Base-by-base conservation (phyloP, 208 protist species). In the Acanthamoeba rhysodes region DNA sequence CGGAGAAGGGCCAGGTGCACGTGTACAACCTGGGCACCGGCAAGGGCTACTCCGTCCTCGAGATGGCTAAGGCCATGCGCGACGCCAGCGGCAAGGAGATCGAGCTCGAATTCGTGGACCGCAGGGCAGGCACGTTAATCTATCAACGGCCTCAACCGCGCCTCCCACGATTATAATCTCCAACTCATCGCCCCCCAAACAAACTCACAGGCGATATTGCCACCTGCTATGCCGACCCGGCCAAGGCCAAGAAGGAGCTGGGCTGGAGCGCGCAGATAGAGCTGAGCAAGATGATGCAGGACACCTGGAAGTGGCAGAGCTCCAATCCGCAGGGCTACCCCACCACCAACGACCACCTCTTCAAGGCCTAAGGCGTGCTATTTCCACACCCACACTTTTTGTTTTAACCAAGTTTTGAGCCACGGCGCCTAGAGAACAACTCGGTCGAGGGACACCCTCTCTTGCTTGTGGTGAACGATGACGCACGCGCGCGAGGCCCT, bases 1-100 rank as follows among this genome's bases (percentile, higher is more conserved):
- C 59, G 20, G n/a, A 50, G 45, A 76, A 37, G 62, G 82, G 53
- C 29, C 76, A 94, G 95, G 96, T 68, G 97, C 95, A 57, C 96
- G 98, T 98, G 53, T 99, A 99, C 97, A 99, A 99, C 97, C 98
- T 99, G 32, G 99, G 99, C 64, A 99, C 98, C 14, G 99, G 99
- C 68, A 97, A 96, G 41, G 99, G 99, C 50, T 98, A 98, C 95
- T 99, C 98, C 18, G 99, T 99, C 24, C 96, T 99, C 22, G 98
- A 99, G 94, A 99, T 99, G 95, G 97, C 99, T 57, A 95, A 98
- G 76, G 98, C 98, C 57, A 98, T 99, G 32, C 97, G 98, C 29
- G 97, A 98, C 48, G 99, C 99, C 2, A 98, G 97, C 22, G 98
- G 99, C 0, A 98, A 98, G 64, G 95, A 98, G 4, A 98, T 99